Percentiles rank a stretch among this genome's conserved stretches.
Evolutionary conservation across 2,329 filamentous ascomycete genomes (phyloP).

Genomic region (Ceratocystis variospora): DNA sequence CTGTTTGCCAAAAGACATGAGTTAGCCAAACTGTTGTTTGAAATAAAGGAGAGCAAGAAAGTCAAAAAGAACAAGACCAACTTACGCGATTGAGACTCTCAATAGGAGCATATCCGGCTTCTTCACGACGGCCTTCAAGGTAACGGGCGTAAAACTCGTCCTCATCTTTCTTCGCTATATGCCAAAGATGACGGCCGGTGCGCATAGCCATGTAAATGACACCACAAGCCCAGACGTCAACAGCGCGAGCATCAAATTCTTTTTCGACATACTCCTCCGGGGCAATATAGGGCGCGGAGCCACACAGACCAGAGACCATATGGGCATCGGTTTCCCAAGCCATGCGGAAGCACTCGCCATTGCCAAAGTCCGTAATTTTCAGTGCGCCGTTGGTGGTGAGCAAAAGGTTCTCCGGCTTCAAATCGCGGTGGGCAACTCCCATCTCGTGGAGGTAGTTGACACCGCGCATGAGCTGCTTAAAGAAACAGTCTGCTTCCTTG

Average conservation of each 20-base stretch:
- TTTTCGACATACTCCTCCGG: conserved; percentile 91
- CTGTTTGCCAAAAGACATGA: conserved; percentile 34
- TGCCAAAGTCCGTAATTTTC: conserved; percentile 98
- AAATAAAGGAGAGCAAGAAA: not conserved
- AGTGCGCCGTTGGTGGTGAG: conserved; percentile 83
- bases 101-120: conserved; percentile 91
- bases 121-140: conserved; percentile 79
- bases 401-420: conserved; percentile 93
- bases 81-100: conserved; percentile 88
- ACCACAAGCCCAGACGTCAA: conserved; percentile 95
- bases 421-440: conserved; percentile 91
- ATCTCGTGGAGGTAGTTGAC: conserved; percentile 99
- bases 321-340: conserved; percentile 97
- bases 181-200: conserved; percentile 89
- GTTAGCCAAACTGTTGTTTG: conserved; percentile 5
- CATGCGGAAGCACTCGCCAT: conserved; percentile 98
- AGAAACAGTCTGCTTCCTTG: conserved; percentile 89
- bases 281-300: conserved; percentile 91
- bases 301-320: conserved; percentile 94
- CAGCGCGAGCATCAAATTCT: conserved; percentile 94
- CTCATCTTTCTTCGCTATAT: conserved; percentile 89
- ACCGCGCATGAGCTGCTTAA: conserved; percentile 97
- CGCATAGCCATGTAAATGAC: conserved; percentile 99
- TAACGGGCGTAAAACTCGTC: conserved; percentile 96
- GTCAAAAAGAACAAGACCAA: conserved; percentile 20